These are phyloP conservation scores for Prunus yedoensis DNA, from an alignment of 331 rosid genomes.

Conservation along the genomic window DNA sequence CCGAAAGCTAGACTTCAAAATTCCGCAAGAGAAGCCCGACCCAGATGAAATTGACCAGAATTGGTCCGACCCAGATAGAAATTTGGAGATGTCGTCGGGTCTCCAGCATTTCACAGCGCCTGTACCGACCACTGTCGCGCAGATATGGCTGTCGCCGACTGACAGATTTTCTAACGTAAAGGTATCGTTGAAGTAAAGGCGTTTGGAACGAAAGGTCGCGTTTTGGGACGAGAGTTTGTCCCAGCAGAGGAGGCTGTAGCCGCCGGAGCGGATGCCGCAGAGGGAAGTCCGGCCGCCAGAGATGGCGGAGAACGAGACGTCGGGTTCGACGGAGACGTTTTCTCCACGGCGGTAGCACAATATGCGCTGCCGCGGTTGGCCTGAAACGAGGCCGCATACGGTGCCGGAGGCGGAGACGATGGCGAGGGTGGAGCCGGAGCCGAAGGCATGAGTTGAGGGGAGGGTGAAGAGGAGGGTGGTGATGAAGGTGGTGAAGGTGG, in stretches of 20 bases:
- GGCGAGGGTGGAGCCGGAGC: conserved; percentile 82
- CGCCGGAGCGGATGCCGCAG: conserved; percentile 80
- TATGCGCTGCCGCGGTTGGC: conserved; percentile 43
- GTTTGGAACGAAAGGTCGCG: conserved; percentile 23
- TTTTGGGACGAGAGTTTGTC: conserved; percentile 29
- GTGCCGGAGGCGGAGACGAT: conserved; percentile 45
- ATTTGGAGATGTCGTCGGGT: neutral
- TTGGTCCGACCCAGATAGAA: too few relatives aligned
- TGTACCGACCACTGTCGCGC: conserved; percentile 51
- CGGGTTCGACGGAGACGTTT: conserved; percentile 35
- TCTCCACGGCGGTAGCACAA: conserved; percentile 53
- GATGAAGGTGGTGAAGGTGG: conserved; percentile 11
- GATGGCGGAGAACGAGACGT: conserved; percentile 58
- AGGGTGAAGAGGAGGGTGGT: neutral
- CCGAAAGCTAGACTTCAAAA: conserved; percentile 17
- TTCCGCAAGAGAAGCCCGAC: conserved; percentile 80
- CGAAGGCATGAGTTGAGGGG: conserved; percentile 41
- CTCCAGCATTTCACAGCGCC: conserved; percentile 70
- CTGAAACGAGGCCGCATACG: conserved; percentile 77
- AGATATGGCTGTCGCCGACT: conserved; percentile 65
- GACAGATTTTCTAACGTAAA: conserved; percentile 58
- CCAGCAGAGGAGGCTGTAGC: conserved; percentile 73
- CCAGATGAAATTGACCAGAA: conserved; percentile 80
- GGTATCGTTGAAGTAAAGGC: conserved; percentile 50
- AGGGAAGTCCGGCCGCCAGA: conserved; percentile 69